Conservation (phyloP, 106 monocot genomes). For the Gastrodia elata region DNA sequence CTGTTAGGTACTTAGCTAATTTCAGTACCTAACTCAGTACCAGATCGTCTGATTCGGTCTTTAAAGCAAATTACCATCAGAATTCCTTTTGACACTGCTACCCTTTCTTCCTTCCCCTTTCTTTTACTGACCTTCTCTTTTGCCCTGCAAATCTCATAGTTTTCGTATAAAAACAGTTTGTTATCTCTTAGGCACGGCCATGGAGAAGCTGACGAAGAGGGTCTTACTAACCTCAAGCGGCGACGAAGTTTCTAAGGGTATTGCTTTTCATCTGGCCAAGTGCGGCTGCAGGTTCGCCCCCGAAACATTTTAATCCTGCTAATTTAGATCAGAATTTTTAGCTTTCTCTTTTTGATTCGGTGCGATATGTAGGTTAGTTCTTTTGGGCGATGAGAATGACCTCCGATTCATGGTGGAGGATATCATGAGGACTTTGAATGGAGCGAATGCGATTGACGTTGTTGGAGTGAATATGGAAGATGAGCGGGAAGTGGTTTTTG, state of each 20-base stretch:
- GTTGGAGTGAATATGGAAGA: constrained; percentile 60
- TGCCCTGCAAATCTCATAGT: too few relatives aligned
- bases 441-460: constrained; percentile 29
- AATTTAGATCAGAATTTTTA: too few relatives aligned
- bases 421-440: constrained; percentile 27
- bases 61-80: too few relatives aligned
- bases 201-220: too few relatives aligned
- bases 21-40: too few relatives aligned
- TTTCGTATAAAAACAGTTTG: too few relatives aligned
- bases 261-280: constrained; percentile 59
- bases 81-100: too few relatives aligned
- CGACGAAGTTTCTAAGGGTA: constrained; percentile 69
- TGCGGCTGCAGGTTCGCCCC: constrained; percentile 60
- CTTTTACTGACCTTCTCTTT: too few relatives aligned
- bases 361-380: constrained; percentile 66
- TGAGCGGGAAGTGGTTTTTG: constrained; percentile 51
- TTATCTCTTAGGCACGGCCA: too few relatives aligned
- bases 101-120: too few relatives aligned
- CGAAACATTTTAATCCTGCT: not conserved
- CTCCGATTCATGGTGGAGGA: constrained; percentile 33
- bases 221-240: constrained; percentile 66
- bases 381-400: constrained; percentile 57
- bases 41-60: too few relatives aligned
- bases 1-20: too few relatives aligned
- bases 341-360: not conserved